A percentile compares a stretch with the other conserved stretches of the same genome.
Conservation (phyloP, 1,139 yeast genomes). For the Debaryomycetaceae sp. region DNA sequence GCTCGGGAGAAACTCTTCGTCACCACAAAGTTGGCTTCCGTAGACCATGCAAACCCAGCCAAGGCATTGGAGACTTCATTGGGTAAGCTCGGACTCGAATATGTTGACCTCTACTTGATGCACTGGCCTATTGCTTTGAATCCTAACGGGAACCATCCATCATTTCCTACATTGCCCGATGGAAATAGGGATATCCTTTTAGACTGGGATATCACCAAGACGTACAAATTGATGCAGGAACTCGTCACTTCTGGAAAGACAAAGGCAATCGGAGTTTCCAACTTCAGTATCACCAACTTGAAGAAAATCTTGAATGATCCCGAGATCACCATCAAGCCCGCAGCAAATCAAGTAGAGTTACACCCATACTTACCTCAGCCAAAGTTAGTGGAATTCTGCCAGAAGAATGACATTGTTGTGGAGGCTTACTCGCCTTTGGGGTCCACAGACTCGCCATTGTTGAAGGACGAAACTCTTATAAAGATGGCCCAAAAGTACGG, state of each 20-base stretch:
- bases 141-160: constrained; percentile 29
- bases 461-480: constrained; percentile 45
- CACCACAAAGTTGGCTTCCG: constrained; percentile 73
- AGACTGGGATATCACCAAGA: constrained; percentile 55
- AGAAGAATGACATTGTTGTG: constrained; percentile 51
- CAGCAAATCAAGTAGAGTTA: constrained; percentile 68
- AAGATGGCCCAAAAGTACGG: constrained; percentile 54
- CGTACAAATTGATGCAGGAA: constrained; percentile 65
- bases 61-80: constrained; percentile 57
- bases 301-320: constrained; percentile 50
- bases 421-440: constrained; percentile 86
- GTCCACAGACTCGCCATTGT: constrained; percentile 61
- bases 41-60: constrained; percentile 56
- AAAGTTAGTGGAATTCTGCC: constrained; percentile 54
- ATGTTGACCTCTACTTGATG: constrained; percentile 73
- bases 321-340: constrained; percentile 57
- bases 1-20: constrained; percentile 65
- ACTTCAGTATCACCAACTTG: constrained; percentile 53
- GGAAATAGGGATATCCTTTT: constrained; percentile 23
- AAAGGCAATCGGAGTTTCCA: constrained; percentile 76
- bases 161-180: constrained; percentile 27
- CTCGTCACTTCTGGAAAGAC: constrained; percentile 51
- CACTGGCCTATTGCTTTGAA: constrained; percentile 76
- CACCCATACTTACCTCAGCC: constrained; percentile 75
- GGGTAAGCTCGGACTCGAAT: constrained; percentile 61